A percentile compares a stretch with the other conserved stretches of the same genome.
These are phyloP conservation scores for Thelonectria discophora DNA, from an alignment of 2,329 filamentous ascomycete genomes.

Conservation along the genomic window DNA sequence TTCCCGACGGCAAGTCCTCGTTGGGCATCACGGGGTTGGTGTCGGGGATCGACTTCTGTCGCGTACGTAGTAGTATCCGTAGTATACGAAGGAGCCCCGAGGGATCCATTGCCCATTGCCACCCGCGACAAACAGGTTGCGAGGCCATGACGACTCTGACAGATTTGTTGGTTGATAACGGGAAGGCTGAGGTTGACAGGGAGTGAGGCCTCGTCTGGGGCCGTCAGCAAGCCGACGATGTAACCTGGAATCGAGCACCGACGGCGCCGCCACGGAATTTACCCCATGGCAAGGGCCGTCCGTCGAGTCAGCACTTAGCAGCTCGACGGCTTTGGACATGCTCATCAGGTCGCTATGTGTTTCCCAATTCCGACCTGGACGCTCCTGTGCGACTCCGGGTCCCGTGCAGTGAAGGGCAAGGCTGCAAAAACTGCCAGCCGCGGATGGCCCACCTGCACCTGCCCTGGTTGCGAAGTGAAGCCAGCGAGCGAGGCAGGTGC, in stretches of 20 bases:
- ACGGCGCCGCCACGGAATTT: conserved; percentile 28
- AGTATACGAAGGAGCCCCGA: neutral
- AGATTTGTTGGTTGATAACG: neutral
- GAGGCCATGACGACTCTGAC: neutral
- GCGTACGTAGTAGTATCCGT: neutral
- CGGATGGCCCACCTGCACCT: neutral
- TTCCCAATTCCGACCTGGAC: conserved; percentile 8
- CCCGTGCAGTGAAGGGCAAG: conserved; percentile 4
- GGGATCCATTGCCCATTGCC: neutral
- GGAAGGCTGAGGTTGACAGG: neutral
- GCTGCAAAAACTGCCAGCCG: conserved; percentile 9
- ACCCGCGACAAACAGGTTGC: neutral
- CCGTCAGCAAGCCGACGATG: conserved; percentile 11
- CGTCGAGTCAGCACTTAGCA: neutral
- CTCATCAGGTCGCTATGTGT: conserved; percentile 3
- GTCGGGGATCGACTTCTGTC: neutral
- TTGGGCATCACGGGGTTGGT: neutral
- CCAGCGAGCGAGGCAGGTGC: conserved; percentile 1
- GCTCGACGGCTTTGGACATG: conserved; percentile 7
- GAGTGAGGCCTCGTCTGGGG: conserved; percentile 3
- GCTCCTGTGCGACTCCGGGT: conserved; percentile 7
- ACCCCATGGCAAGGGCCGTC: neutral
- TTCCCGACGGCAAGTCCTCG: neutral
- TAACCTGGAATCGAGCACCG: conserved; percentile 16
- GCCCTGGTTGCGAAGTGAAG: neutral